Evolutionary conservation across 2,329 filamentous ascomycete species (phyloP), one percentile per base, ranked within the genome.

Genomic region (Claviceps purpurea): DNA sequence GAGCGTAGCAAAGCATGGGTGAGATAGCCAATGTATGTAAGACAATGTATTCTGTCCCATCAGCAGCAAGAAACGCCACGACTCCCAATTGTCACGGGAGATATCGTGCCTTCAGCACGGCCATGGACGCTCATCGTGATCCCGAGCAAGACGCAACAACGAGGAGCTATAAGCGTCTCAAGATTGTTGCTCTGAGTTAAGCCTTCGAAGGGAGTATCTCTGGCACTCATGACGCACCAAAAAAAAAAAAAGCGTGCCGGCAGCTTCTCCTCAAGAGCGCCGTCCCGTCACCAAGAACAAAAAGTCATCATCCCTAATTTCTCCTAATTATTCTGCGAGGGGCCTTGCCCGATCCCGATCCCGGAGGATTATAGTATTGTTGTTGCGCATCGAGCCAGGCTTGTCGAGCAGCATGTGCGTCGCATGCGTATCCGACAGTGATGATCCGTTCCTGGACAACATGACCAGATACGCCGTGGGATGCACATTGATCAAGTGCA

Each of bases 381-480:
- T 69, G 69, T 34, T 60, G 61, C 50, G 68, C 64, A 34, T 70
- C 62, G 54, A 70, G 64, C 51, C 74, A 66, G 34, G 69, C 65
- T 40, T 66, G 63, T 48, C 66, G 64, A 37, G 61, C 58, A 6
- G 64, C 55, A 50, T 68, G 65, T 40, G 56, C 52, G 50, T 58
- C 60, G 69, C 89, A 95, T 50, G 84, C 78, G 64, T 93, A 93
- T 50, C 89, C 90, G 24, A 95, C 89, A 20, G 87, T 74, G 50
- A 95, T 85, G 6, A 79, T 86, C 64, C 85, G 84, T 62, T 87
- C 82, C 58, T 88, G 80, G 53, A 90, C 72, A 46, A 62, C 61
- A 63, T 95, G 89, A 47, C 84, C 84, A 49, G 80, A 78, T 54
- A 85, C 82, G 55, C 85, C 86, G 64, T 89, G 88, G 39, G 80